Evolutionary conservation across 345 rosid genomes (phyloP).

Genomic region (Gynandropsis gynandra): DNA sequence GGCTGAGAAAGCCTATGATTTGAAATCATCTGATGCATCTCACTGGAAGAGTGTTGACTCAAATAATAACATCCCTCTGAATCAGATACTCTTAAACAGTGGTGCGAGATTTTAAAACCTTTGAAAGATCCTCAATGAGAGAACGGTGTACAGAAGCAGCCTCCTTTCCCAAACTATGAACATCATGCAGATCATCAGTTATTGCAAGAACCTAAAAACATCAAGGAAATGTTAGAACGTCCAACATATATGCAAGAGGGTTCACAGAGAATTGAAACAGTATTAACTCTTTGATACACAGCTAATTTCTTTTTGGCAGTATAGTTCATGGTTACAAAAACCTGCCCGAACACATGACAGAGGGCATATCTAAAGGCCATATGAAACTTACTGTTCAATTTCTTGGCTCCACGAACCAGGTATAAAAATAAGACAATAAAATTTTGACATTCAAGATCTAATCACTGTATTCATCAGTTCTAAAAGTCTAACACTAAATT

Average conservation of each 20-base stretch:
- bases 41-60: neutral
- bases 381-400: neutral
- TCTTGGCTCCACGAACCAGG: neutral
- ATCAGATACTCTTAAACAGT: neutral
- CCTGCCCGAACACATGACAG: neutral
- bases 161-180: slow-evolving; percentile 79
- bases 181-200: slow-evolving; percentile 85
- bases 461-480: slow-evolving; percentile 5
- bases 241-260: slow-evolving; percentile 13
- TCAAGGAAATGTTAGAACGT: slow-evolving; percentile 18
- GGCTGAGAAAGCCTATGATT: slow-evolving; percentile 2
- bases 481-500: slow-evolving; percentile 12
- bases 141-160: slow-evolving; percentile 62
- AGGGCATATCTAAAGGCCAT: neutral
- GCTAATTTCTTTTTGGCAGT: slow-evolving; percentile 1
- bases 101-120: slow-evolving; percentile 41
- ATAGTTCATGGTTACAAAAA: neutral
- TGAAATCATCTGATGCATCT: slow-evolving; percentile 4
- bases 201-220: slow-evolving; percentile 70
- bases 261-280: slow-evolving; percentile 1
- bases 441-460: slow-evolving; percentile 11
- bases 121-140: slow-evolving; percentile 71
- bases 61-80: neutral
- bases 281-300: neutral
- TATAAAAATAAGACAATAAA: neutral